Evolutionary conservation across 2,329 filamentous ascomycete species (phyloP).

Genomic region (Pseudonectria foliicola): DNA sequence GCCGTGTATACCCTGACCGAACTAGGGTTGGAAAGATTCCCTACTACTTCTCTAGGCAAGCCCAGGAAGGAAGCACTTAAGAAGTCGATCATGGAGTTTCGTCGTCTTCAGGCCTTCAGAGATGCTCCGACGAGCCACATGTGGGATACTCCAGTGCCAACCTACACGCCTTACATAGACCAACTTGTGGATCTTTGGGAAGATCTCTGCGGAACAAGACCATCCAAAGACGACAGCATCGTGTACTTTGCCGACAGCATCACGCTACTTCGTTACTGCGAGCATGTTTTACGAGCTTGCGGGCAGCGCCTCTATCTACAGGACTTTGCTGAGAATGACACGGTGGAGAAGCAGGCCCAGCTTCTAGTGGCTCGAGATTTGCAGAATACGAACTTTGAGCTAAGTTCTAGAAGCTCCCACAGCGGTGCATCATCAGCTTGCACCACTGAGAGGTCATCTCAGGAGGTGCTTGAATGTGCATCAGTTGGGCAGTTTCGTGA

Average conservation of each 20-base stretch:
- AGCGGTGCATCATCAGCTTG: too few relatives aligned
- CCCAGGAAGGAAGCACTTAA: constrained; percentile 34
- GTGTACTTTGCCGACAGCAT: constrained; percentile 30
- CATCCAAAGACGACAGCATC: constrained; percentile 18
- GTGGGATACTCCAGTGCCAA: too few relatives aligned
- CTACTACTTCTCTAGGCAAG: constrained; percentile 37
- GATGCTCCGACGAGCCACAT: constrained; percentile 1
- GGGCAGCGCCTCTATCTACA: constrained; percentile 28
- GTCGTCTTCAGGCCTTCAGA: background rate
- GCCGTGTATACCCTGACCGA: constrained; percentile 35
- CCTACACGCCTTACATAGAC: constrained; percentile 6
- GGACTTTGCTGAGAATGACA: constrained; percentile 25
- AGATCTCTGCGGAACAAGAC: constrained; percentile 22
- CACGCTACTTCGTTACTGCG: constrained; percentile 31
- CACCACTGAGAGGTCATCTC: background rate
- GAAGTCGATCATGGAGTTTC: constrained; percentile 12
- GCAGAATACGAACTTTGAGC: constrained; percentile 9
- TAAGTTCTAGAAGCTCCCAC: constrained; percentile 1
- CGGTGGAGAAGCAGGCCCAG: constrained; percentile 24
- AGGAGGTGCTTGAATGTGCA: background rate
- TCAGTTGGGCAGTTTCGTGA: too few relatives aligned
- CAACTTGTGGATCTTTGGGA: constrained; percentile 23
- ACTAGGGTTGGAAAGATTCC: constrained; percentile 31
- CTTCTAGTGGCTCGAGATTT: constrained; percentile 18
- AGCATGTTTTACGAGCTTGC: constrained; percentile 19